phyloP scores from a whole-genome alignment of 177 flowering plant species.

The Tripterygium wilfordii region DNA sequence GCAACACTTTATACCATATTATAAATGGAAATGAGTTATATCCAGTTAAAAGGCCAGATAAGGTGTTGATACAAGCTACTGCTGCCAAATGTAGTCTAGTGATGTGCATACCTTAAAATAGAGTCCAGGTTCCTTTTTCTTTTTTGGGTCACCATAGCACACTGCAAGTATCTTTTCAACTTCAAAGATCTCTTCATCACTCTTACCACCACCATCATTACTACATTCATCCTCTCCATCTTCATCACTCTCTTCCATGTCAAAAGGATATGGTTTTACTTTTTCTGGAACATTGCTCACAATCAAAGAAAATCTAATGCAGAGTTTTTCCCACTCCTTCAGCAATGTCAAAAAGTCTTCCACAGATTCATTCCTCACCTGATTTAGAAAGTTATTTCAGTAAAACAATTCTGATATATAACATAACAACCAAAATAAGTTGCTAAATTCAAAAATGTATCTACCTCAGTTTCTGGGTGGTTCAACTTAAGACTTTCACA shows the following conservation, averaged over 20 bases:
- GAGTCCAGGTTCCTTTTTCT: conserved; percentile 24
- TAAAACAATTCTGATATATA: not conserved
- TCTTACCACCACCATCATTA: conserved; percentile 7
- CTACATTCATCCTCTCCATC: conserved; percentile 16
- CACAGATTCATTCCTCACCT: conserved; percentile 80
- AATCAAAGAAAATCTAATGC: conserved; percentile 31
- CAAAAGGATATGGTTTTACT: not conserved
- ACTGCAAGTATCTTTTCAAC: conserved; percentile 52
- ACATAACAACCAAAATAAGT: not conserved
- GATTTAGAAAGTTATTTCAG: not conserved
- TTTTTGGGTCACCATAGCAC: conserved; percentile 65
- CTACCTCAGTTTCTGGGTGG: conserved; percentile 73
- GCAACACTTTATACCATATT: too few relatives aligned
- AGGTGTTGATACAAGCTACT: too few relatives aligned
- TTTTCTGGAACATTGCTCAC: conserved; percentile 5
- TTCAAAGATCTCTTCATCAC: conserved; percentile 44
- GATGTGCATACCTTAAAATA: conserved; percentile 61
- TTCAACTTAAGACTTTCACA: conserved; percentile 58
- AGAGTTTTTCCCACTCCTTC: conserved; percentile 70
- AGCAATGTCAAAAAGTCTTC: conserved; percentile 54
- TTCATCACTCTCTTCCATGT: conserved; percentile 4
- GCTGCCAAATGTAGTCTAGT: too few relatives aligned
- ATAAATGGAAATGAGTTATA: not conserved
- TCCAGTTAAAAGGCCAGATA: too few relatives aligned
- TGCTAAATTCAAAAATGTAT: not conserved